Conservation (phyloP, 495 filamentous ascomycete genomes). For the Mytilinidion resinicola region DNA sequence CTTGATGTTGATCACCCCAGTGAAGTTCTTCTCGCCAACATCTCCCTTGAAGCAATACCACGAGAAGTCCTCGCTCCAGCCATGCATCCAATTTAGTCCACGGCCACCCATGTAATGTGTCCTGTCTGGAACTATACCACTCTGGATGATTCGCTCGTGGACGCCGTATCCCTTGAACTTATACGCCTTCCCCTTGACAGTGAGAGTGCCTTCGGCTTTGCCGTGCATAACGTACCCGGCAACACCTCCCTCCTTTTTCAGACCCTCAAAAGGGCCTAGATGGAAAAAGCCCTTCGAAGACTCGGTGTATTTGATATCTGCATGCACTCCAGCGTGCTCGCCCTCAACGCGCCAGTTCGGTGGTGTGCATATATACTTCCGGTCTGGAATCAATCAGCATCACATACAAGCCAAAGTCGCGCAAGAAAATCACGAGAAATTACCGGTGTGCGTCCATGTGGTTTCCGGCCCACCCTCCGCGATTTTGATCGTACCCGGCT, state of each 20-base stretch:
- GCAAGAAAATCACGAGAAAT: too few species aligned
- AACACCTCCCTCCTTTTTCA: background rate
- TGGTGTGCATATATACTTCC: background rate
- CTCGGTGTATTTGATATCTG: background rate
- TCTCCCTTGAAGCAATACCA: background rate
- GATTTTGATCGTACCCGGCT: background rate
- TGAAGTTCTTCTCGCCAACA: background rate
- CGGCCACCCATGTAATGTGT: background rate
- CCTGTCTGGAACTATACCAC: background rate
- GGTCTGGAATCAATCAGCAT: too few species aligned
- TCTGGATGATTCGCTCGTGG: background rate
- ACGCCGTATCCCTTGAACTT: background rate
- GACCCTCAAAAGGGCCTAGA: background rate
- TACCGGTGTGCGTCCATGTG: background rate
- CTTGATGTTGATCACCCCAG: background rate
- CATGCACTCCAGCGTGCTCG: background rate
- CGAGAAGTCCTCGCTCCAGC: background rate
- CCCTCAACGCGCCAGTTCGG: background rate
- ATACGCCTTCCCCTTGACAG: background rate
- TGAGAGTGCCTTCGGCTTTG: background rate
- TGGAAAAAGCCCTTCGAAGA: background rate
- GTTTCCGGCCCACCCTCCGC: background rate
- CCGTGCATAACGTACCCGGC: background rate
- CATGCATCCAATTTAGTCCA: background rate
- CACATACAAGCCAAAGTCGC: too few species aligned